phyloP scores from a whole-genome alignment of 164 flowering plant species.

The Tinospora cordifolia region DNA sequence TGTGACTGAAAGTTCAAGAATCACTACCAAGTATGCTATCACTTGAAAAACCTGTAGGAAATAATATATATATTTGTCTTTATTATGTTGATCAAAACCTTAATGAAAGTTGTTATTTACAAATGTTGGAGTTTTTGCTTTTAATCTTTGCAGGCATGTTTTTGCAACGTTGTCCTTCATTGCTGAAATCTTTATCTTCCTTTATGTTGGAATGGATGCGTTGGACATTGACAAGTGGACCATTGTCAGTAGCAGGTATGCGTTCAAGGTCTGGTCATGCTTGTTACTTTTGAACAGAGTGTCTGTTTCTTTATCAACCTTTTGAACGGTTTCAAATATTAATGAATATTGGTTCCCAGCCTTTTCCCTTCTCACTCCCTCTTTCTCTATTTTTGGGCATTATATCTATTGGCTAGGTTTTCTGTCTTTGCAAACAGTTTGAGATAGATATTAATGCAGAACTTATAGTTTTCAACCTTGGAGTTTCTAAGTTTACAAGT shows the following conservation, averaged over 20 bases:
- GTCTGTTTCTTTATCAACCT: neutral
- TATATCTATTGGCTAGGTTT: neutral
- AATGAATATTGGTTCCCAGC: too few species aligned
- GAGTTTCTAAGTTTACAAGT: neutral
- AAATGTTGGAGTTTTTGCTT: neutral
- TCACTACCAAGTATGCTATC: slow-evolving; percentile 34
- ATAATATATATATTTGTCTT: neutral
- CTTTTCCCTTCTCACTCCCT: neutral
- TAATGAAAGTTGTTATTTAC: neutral
- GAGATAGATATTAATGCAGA: neutral
- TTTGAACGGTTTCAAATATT: neutral
- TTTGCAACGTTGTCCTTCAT: slow-evolving; percentile 85
- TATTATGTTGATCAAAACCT: neutral
- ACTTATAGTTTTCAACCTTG: neutral
- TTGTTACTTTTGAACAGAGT: neutral
- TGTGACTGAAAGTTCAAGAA: slow-evolving; percentile 46
- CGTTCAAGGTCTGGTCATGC: neutral
- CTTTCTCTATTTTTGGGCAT: neutral
- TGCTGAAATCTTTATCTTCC: slow-evolving; percentile 73
- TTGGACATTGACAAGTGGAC: slow-evolving; percentile 85
- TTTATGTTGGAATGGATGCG: slow-evolving; percentile 94
- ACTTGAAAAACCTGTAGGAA: neutral
- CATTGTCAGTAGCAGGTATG: slow-evolving; percentile 13
- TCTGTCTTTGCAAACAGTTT: neutral
- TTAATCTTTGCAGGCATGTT: slow-evolving; percentile 49